Conservation (phyloP, 1,284 basidiomycete species). For the Schizophyllum amplum region DNA sequence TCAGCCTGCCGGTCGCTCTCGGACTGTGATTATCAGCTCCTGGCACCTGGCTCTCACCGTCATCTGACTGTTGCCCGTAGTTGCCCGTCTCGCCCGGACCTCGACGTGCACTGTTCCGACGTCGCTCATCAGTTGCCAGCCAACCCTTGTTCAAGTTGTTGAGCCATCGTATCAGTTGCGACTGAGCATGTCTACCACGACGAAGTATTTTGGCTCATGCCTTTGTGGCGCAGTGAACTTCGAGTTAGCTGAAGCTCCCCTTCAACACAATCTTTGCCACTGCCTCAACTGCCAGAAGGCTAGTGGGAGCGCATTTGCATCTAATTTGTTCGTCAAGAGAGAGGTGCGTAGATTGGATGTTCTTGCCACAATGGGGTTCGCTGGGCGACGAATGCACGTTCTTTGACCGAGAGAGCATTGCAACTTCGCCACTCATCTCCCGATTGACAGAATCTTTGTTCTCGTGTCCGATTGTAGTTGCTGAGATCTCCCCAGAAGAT, state of each 20-base stretch:
- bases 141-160: too few relatives aligned
- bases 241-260: conserved; percentile 25
- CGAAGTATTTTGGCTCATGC: conserved; percentile 20
- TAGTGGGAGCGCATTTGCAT: conserved; percentile 28
- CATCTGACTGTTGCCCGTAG: too few relatives aligned
- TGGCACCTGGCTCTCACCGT: too few relatives aligned
- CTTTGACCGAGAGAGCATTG: not conserved
- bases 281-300: conserved; percentile 31
- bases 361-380: not conserved
- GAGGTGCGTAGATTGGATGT: conserved; percentile 17
- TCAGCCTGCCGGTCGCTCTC: too few relatives aligned
- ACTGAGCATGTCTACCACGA: too few relatives aligned
- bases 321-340: conserved; percentile 25
- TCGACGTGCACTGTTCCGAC: too few relatives aligned
- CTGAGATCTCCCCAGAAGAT: conserved; percentile 18
- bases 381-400: conserved; percentile 1
- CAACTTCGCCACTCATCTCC: not conserved
- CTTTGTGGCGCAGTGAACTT: conserved; percentile 26
- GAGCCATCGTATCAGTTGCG: too few relatives aligned
- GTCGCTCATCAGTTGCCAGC: too few relatives aligned
- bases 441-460: not conserved
- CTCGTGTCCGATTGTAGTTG: conserved; percentile 1
- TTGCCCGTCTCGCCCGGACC: too few relatives aligned
- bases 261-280: conserved; percentile 27
- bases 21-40: too few relatives aligned